Evolutionary conservation across 228 moss, liverwort and hornwort species (phyloP).

Genomic region (Sphagnum magellanicum): DNA sequence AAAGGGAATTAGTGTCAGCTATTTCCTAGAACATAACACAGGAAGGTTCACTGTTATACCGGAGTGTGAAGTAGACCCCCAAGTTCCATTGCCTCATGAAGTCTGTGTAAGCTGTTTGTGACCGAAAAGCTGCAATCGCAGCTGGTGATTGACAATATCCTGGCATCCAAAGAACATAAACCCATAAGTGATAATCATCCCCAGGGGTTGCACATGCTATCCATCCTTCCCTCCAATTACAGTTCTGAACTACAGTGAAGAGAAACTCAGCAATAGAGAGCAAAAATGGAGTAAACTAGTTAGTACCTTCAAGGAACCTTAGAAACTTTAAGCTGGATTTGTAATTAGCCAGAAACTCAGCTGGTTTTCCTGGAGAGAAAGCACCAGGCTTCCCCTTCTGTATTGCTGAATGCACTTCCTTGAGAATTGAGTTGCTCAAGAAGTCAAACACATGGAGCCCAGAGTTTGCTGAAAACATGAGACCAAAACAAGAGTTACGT

Average conservation of each 20-base stretch:
- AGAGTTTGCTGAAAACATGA: conserved; percentile 52
- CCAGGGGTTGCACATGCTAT: no score
- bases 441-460: conserved; percentile 83
- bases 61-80: conserved; percentile 81
- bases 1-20: no score
- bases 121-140: conserved; percentile 60
- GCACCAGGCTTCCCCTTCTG: conserved; percentile 81
- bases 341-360: conserved; percentile 82
- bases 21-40: background rate
- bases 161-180: conserved; percentile 15
- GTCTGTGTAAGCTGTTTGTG: conserved; percentile 50
- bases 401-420: conserved; percentile 78
- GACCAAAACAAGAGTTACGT: no score
- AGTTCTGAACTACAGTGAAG: no score
- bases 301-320: conserved; percentile 72
- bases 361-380: conserved; percentile 88
- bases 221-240: no score
- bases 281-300: no score
- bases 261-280: no score
- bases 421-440: conserved; percentile 83
- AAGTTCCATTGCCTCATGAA: conserved; percentile 97
- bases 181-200: background rate
- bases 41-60: conserved; percentile 24
- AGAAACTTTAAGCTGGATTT: conserved; percentile 80
- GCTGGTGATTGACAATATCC: conserved; percentile 77